Conservation (phyloP, 106 monocot species). For the Chionographis japonica region DNA sequence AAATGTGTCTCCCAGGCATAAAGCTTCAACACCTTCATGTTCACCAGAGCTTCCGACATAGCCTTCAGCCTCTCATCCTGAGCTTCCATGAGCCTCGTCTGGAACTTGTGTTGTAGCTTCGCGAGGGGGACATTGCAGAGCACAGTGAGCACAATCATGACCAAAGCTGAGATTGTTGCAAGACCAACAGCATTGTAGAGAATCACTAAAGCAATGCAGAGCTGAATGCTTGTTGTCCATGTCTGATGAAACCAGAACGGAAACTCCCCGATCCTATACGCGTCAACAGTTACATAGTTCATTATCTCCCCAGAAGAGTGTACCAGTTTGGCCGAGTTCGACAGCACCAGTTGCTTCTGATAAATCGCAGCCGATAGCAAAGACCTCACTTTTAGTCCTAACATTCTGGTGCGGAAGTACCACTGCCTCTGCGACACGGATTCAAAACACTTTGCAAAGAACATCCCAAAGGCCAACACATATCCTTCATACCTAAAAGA, state of each 20-base stretch:
- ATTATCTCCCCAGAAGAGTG: slow-evolving; percentile 96
- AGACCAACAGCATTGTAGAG: slow-evolving; percentile 81
- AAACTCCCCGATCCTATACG: slow-evolving; percentile 92
- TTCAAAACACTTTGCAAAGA: slow-evolving; percentile 68
- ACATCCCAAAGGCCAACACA: slow-evolving; percentile 55
- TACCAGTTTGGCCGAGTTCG: slow-evolving; percentile 52
- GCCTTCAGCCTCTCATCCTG: slow-evolving; percentile 90
- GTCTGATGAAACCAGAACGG: slow-evolving; percentile 91
- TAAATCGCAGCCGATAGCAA: slow-evolving; percentile 77
- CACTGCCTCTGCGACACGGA: slow-evolving; percentile 93
- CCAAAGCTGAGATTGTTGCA: slow-evolving; percentile 73
- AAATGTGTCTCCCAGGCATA: slow-evolving; percentile 96
- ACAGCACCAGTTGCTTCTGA: slow-evolving; percentile 73
- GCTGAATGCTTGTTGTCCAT: slow-evolving; percentile 84
- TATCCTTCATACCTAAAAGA: slow-evolving; percentile 56
- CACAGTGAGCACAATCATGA: slow-evolving; percentile 75
- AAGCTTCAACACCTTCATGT: slow-evolving; percentile 96
- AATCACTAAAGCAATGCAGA: slow-evolving; percentile 69
- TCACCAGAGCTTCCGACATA: slow-evolving; percentile 75
- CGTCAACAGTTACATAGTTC: slow-evolving; percentile 87
- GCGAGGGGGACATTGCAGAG: slow-evolving; percentile 78
- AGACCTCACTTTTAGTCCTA: slow-evolving; percentile 82
- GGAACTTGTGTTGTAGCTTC: slow-evolving; percentile 83
- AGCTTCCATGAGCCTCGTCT: slow-evolving; percentile 72
- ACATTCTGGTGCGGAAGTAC: slow-evolving; percentile 66